Base-by-base conservation (phyloP, 108 stramenopile genomes). In the Skeletonema marinoi region DNA sequence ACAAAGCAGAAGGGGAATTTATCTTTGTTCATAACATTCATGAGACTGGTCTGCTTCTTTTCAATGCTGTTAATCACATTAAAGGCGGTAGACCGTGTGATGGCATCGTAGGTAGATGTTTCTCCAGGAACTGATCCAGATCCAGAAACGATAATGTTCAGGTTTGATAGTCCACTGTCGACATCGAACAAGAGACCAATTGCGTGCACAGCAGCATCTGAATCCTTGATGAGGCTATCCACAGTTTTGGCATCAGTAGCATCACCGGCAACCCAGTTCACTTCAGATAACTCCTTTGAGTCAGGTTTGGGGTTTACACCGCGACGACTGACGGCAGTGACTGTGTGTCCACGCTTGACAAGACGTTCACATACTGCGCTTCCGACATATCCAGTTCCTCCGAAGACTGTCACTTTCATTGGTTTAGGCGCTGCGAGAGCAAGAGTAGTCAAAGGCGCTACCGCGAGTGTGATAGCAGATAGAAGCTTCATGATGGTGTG, bases 81-180 rank as follows among this genome's bases (percentile, higher is more conserved):
- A 73, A 92, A 91, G 12, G 88, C 89, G 1, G 94, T 91, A 17
- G 77, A 70, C 14, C 90, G 86, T 3, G 92, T 95, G 75, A 95
- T 92, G 78, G 83, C 81, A 64, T 95, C 94, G 74, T 95, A 95
- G 19, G 94, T 89, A 7, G 89, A 90, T n/a, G 74, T 42, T 1
- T 78, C 68, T 35, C 89, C 89, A 25, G 92, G 92, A 13, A 92
- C 31, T 10, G 92, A 92, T 35, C 90, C 92, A 30, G 82, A 84
- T 25, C 94, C 94, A 30, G 85, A 86, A 12, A 89, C 94, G 10
- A 91, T 89, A 19, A 68, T 70, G 81, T 92, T 92, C 67, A 86
- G 84, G 25, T 81, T 65, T 9, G 86, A 86, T 4, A 95, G 70
- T 19, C 94, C 94, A 46, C 86, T 87, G 41, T 82, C 83, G 14